phyloP scores from a whole-genome alignment of 2,329 filamentous ascomycete species.

The Neoscytalidium dimidiatum region DNA sequence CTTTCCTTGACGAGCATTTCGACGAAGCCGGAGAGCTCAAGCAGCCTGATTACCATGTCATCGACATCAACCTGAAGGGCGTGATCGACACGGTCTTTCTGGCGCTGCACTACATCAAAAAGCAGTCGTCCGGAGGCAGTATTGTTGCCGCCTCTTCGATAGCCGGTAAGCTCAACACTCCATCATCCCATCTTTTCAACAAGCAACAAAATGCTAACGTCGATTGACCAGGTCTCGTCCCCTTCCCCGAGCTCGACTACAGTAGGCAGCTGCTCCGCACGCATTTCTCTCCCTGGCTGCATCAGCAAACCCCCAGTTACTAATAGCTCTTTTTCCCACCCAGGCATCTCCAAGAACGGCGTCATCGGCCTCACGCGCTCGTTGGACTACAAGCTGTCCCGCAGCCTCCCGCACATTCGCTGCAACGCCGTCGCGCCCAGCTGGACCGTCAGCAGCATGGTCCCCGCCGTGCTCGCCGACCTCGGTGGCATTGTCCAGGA shows the following conservation, averaged over 20 bases:
- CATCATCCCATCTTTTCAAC: background rate
- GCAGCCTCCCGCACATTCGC: constrained; percentile 32
- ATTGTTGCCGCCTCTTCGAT: constrained; percentile 33
- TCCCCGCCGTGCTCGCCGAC: constrained; percentile 26
- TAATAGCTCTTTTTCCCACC: constrained; percentile 15
- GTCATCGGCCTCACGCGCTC: constrained; percentile 34
- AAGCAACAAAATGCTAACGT: background rate
- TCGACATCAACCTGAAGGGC: constrained; percentile 53
- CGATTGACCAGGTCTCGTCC: constrained; percentile 23
- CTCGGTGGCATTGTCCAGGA: constrained; percentile 40
- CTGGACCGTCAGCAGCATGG: constrained; percentile 34
- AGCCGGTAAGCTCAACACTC: constrained; percentile 24
- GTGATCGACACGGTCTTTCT: constrained; percentile 54
- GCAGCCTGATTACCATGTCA: constrained; percentile 28
- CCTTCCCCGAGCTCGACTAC: constrained; percentile 32
- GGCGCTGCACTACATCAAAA: constrained; percentile 51
- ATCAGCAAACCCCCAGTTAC: background rate
- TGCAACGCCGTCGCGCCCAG: constrained; percentile 35
- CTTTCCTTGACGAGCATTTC: constrained; percentile 30
- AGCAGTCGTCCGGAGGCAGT: constrained; percentile 30
- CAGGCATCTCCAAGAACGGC: constrained; percentile 34
- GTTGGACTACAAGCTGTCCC: constrained; percentile 27
- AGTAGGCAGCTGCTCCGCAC: constrained; percentile 23
- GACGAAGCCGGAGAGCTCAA: constrained; percentile 33
- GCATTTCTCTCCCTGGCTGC: too few species aligned